Percentiles rank a stretch among this genome's conserved stretches.
These are phyloP conservation scores for Pleurotus sapidus DNA, from an alignment of 768 basidiomycete genomes.

Conservation along the genomic window DNA sequence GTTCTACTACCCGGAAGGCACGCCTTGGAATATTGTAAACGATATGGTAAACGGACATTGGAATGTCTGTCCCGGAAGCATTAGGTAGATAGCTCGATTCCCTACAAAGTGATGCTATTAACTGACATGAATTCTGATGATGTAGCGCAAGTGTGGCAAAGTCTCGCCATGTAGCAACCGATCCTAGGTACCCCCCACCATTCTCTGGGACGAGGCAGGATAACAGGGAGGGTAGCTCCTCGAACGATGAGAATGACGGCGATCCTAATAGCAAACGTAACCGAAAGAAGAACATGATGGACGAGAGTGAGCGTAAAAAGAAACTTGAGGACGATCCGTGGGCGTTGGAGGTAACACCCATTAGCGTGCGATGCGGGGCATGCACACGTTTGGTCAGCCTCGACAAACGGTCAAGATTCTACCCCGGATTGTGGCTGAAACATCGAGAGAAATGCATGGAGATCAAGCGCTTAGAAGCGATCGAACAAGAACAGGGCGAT, in stretches of 20 bases:
- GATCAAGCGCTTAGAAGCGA: slow-evolving; percentile 9
- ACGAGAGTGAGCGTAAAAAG: slow-evolving; percentile 6
- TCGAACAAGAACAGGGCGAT: slow-evolving; percentile 5
- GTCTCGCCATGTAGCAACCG: slow-evolving; percentile 1
- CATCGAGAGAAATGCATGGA: slow-evolving; percentile 17
- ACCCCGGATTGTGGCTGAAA: slow-evolving; percentile 20
- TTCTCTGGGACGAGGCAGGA: neutral
- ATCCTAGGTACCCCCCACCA: neutral
- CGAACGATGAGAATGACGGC: neutral
- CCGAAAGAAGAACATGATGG: slow-evolving; percentile 14
- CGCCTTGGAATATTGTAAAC: slow-evolving; percentile 9
- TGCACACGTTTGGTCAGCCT: slow-evolving; percentile 15
- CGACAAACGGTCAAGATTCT: slow-evolving; percentile 18
- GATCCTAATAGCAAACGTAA: slow-evolving; percentile 1
- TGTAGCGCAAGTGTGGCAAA: slow-evolving; percentile 1
- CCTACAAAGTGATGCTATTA: neutral
- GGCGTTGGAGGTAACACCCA: slow-evolving; percentile 15
- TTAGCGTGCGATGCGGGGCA: slow-evolving; percentile 17
- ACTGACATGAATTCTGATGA: neutral
- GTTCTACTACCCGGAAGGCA: slow-evolving; percentile 9
- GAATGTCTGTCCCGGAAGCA: slow-evolving; percentile 10
- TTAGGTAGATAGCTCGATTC: slow-evolving; percentile 4
- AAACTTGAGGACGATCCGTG: slow-evolving; percentile 18
- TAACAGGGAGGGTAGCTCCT: neutral
- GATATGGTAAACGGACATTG: slow-evolving; percentile 11